Conservation (phyloP, 1,284 basidiomycete species). For the Pseudozyma sp. region DNA sequence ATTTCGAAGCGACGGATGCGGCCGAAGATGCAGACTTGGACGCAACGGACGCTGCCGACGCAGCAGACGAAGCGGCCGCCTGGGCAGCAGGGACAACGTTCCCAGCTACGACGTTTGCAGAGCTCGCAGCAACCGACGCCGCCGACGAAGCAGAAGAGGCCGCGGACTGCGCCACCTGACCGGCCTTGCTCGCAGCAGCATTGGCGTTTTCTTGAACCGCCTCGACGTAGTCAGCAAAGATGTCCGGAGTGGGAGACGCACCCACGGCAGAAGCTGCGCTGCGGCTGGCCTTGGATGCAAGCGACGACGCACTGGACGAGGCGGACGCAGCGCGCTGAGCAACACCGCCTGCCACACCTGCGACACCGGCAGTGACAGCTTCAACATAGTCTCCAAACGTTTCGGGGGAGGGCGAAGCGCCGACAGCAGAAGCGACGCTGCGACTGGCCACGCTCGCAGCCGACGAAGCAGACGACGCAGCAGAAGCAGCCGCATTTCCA, state of each 20-base stretch:
- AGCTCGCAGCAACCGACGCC: slow-evolving; percentile 3
- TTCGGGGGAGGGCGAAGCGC: slow-evolving; percentile 38
- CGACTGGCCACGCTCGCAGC: slow-evolving; percentile 14
- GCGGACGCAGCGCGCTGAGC: not conserved
- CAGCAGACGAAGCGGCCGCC: slow-evolving; percentile 12
- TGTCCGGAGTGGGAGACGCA: slow-evolving; percentile 35
- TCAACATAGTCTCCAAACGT: slow-evolving; percentile 33
- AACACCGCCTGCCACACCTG: not conserved
- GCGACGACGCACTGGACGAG: not conserved
- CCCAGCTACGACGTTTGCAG: slow-evolving; percentile 5
- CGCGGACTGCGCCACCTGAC: not conserved
- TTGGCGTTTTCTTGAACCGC: slow-evolving; percentile 2
- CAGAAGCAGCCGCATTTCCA: slow-evolving; percentile 15
- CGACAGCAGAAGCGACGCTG: slow-evolving; percentile 31
- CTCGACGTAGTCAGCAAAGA: slow-evolving; percentile 29
- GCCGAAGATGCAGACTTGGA: not conserved
- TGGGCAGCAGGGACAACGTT: not conserved
- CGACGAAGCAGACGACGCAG: slow-evolving; percentile 22
- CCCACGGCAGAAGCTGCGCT: slow-evolving; percentile 33
- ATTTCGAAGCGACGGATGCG: slow-evolving; percentile 5
- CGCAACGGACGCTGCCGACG: slow-evolving; percentile 9
- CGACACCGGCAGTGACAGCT: slow-evolving; percentile 4
- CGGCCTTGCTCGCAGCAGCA: slow-evolving; percentile 6
- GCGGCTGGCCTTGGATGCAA: slow-evolving; percentile 8
- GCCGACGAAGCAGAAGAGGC: slow-evolving; percentile 7